Base-by-base conservation (phyloP, 2,329 filamentous ascomycete genomes). In the Metarhizium guizhouense region DNA sequence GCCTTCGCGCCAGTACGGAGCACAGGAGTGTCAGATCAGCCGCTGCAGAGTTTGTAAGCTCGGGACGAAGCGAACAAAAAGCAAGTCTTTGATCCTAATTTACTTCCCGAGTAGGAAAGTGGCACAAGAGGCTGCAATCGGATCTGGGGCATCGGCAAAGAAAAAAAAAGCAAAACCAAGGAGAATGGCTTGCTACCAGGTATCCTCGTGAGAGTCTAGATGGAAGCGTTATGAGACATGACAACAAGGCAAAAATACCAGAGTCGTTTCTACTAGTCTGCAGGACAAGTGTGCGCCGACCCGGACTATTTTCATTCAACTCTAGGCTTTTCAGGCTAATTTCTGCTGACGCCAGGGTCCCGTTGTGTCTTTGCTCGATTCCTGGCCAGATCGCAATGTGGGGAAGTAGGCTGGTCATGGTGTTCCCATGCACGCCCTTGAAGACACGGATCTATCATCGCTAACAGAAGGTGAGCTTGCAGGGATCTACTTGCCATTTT, bases 51-150 rank as follows among this genome's bases (percentile, higher is more conserved):
- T 18, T 18, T 18, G 36, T 16, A 16, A 20, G 51, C 51, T 53
- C 51, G 40, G 51, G 51, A 53, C 51, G 51, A 53, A 53, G 51
- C 51, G 51, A 53, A 38, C 47, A 34, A 53, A 53, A 53, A 53
- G 40, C 38, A 53, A 53, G 29, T 16, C 3, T 34, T 34, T 32
- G 43, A 25, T n/a, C 32, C 32, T 11, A 34, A 34, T 5, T 34
- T 34, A 7, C 32, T 34, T 11, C 32, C 32, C 32, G 5, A 34
- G 32, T 34, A 11, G 32, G 32, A 34, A 34, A 34, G 18, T 25
- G 6, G 18, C 18, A 48, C 45, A 30, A 25, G 20, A 48, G 13
- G 6, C 20, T 48, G 11, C 11, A 47, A 13, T 7, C n/a, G 45
- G 38, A 42, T 45, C 40, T 11, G 42, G 42, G 16, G 7, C 42